These are phyloP conservation scores for Annona cherimola DNA, from an alignment of 164 flowering plant species.

Conservation along the genomic window DNA sequence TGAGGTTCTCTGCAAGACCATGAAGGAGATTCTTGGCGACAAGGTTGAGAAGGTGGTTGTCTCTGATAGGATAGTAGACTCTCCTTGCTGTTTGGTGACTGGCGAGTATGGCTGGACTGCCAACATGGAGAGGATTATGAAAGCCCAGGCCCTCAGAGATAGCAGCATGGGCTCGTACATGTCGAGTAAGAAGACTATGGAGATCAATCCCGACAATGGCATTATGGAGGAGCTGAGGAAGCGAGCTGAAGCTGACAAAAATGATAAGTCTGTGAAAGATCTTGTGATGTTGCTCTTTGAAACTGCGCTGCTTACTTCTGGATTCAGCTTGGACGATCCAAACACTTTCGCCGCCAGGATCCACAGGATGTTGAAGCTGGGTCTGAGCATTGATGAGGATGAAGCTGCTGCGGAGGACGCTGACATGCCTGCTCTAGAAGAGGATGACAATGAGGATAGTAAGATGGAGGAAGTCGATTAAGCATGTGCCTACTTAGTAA, in stretches of 20 bases:
- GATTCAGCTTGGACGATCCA: slow-evolving; percentile 60
- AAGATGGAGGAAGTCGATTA: slow-evolving; percentile 32
- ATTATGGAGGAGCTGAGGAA: slow-evolving; percentile 75
- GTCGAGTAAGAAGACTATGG: slow-evolving; percentile 78
- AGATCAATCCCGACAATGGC: slow-evolving; percentile 59
- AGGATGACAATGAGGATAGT: slow-evolving; percentile 22
- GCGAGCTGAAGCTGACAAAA: slow-evolving; percentile 57
- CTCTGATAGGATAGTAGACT: slow-evolving; percentile 59
- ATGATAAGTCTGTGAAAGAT: slow-evolving; percentile 65
- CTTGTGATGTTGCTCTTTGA: slow-evolving; percentile 50
- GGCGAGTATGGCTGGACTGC: slow-evolving; percentile 78
- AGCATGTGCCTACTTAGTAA: background rate
- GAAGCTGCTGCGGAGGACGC: slow-evolving; percentile 19
- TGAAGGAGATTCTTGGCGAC: slow-evolving; percentile 61
- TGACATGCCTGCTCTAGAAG: slow-evolving; percentile 28
- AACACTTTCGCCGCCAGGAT: slow-evolving; percentile 51
- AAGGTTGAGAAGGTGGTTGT: slow-evolving; percentile 61
- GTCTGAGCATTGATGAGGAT: slow-evolving; percentile 54
- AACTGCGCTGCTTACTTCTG: slow-evolving; percentile 57
- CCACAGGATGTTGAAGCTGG: slow-evolving; percentile 62
- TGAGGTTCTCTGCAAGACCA: slow-evolving; percentile 50
- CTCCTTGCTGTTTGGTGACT: slow-evolving; percentile 66
- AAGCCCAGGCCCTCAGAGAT: slow-evolving; percentile 60
- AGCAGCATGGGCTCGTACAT: slow-evolving; percentile 55
- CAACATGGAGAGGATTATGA: slow-evolving; percentile 73